Conservation (phyloP, 352 stramenopile species). For the Globisporangium nodosum region DNA sequence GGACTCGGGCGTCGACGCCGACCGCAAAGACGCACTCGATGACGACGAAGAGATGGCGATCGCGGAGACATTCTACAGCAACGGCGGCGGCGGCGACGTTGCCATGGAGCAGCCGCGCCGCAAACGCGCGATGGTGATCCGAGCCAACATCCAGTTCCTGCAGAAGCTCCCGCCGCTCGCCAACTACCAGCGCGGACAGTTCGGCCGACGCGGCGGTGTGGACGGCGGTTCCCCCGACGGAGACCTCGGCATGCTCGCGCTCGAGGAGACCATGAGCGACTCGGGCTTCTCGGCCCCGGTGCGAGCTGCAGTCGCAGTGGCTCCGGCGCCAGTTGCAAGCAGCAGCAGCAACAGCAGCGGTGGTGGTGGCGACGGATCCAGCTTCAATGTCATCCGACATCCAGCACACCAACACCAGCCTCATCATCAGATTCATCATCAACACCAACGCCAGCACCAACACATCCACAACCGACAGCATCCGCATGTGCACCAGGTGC, state of each 20-base stretch:
- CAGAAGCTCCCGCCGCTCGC: constrained; percentile 58
- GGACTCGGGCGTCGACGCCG: constrained; percentile 10
- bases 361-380: neutral
- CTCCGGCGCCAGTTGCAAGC: constrained; percentile 27
- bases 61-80: constrained; percentile 3
- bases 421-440: constrained; percentile 3
- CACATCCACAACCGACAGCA: neutral
- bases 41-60: constrained; percentile 7
- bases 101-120: constrained; percentile 18
- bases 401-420: constrained; percentile 3
- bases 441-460: neutral
- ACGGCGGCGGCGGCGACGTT: constrained; percentile 10
- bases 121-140: constrained; percentile 57
- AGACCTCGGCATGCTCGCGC: constrained; percentile 42
- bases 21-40: constrained; percentile 9
- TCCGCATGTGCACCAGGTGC: neutral
- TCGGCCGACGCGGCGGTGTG: constrained; percentile 54
- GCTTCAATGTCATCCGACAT: neutral
- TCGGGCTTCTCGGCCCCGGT: constrained; percentile 52
- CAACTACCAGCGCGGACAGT: constrained; percentile 54
- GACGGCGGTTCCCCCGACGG: constrained; percentile 38
- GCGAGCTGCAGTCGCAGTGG: constrained; percentile 16
- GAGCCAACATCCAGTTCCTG: constrained; percentile 53
- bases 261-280: constrained; percentile 65
- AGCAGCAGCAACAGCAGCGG: constrained; percentile 1